Evolutionary conservation across 176 grass and related monocot genomes (phyloP), one percentile per base, ranked within the genome.

Genomic region (Pontederia paniculata): DNA sequence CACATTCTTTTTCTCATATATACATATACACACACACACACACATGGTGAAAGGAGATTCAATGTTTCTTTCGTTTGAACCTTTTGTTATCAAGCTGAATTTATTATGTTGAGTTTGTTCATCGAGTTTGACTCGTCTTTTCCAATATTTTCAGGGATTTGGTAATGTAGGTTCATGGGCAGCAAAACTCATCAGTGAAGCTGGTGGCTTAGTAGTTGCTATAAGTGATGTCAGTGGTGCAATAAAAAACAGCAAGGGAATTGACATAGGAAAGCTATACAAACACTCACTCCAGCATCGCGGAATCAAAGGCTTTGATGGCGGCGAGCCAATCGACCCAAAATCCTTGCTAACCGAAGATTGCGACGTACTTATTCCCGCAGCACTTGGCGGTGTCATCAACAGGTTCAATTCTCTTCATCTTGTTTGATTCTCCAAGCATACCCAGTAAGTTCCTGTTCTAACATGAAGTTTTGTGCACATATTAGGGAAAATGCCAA

Each of bases 131-230:
- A 5, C 28, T 37, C 1, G 28, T 5, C 28, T 37, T 37, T 37
- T 37, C 1, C 5, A 3, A 37, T 6, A 69, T 37, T 22, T 75
- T 58, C 44, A 97, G 93, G 93, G 93, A 48, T 97, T 97, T 42
- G 93, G 93, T 49, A 97, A 97, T 66, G 93, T 97, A 70, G 86
- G 93, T 64, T 90, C 93, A 59, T 97, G 93, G 93, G 86, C 93
- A 21, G 86, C 86, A 1, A 75, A 65, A 67, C 70, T 97, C 50
- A 72, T 97, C 23, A 78, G 89, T 18, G 93, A 88, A 59, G 83
- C 71, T 70, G 93, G 93, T 69, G 93, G 93, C 58, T 90, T 88
- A 65, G 68, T 97, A 50, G 77, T 91, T 77, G 93, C 93, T 69
- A 18, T 90, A 68, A 83, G 93, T 52, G 93, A 97, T 72, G 86